phyloP scores from a whole-genome alignment of 1,284 basidiomycete genomes.

The Erythrobasidium hasegawianum region DNA sequence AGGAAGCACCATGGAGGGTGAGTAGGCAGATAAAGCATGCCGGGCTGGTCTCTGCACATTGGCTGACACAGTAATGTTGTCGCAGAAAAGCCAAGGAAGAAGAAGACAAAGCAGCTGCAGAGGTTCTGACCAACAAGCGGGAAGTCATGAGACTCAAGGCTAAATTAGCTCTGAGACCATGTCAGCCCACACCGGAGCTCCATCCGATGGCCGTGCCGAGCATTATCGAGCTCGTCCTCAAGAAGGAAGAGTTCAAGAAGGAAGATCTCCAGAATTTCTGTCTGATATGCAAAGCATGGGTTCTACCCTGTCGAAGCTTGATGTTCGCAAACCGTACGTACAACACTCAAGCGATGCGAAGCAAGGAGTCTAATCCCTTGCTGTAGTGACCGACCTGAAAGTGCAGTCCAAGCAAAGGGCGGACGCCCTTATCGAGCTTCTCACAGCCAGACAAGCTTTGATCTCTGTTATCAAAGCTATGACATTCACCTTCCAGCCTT shows the following conservation, averaged over 20 bases:
- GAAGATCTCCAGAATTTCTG: slow-evolving; percentile 26
- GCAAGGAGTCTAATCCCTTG: too few relatives aligned
- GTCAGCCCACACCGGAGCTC: slow-evolving; percentile 6
- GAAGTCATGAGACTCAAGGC: slow-evolving; percentile 17
- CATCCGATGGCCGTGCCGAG: slow-evolving; percentile 27
- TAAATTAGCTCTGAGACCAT: slow-evolving; percentile 5
- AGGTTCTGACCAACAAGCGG: slow-evolving; percentile 12
- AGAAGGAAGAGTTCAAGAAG: slow-evolving; percentile 30
- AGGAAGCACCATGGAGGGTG: slow-evolving; percentile 10
- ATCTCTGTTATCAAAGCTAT: slow-evolving; percentile 15
- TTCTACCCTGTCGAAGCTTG: slow-evolving; percentile 19
- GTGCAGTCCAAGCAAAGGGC: slow-evolving; percentile 4
- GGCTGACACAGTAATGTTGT: not conserved
- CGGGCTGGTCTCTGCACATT: not conserved
- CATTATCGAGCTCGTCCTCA: slow-evolving; percentile 21
- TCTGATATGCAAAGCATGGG: slow-evolving; percentile 22
- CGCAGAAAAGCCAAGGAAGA: slow-evolving; percentile 22
- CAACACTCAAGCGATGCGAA: not conserved
- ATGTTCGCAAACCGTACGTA: slow-evolving; percentile 23
- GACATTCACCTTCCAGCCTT: slow-evolving; percentile 31
- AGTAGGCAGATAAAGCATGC: not conserved
- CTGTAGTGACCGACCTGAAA: slow-evolving; percentile 27
- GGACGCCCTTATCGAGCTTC: slow-evolving; percentile 24
- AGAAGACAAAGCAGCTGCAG: slow-evolving; percentile 16
- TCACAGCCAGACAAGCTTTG: slow-evolving; percentile 3